These are phyloP conservation scores for Triticum timopheevii DNA, from an alignment of 176 grass and related monocot species.

Conservation along the genomic window DNA sequence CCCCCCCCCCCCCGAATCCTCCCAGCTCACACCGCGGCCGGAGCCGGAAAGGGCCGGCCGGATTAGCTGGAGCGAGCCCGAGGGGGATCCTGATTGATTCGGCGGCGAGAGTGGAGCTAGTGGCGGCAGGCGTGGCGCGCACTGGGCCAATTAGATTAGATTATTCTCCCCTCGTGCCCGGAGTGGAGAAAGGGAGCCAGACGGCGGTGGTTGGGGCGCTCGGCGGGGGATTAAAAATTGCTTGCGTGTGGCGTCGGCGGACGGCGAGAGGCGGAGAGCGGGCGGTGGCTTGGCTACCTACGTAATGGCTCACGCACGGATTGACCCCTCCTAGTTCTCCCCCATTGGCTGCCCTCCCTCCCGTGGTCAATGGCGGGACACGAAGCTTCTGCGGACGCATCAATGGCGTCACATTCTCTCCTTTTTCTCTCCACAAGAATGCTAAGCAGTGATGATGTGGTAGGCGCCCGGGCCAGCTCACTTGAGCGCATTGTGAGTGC, in stretches of 20 bases:
- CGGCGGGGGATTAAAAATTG: neutral
- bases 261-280: neutral
- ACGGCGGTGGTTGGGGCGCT: neutral
- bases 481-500: no score
- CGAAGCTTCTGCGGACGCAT: neutral
- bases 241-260: neutral
- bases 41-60: neutral
- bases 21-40: neutral
- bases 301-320: conserved; percentile 26
- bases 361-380: neutral
- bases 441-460: no score
- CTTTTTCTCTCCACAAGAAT: no score
- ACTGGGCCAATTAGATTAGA: neutral
- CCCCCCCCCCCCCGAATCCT: neutral
- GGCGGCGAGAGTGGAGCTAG: neutral
- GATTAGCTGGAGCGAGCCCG: neutral
- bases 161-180: conserved; percentile 2
- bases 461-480: no score
- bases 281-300: neutral
- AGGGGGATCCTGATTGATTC: neutral
- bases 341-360: neutral
- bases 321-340: neutral
- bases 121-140: neutral
- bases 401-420: neutral
- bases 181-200: conserved; percentile 9